phyloP scores from a whole-genome alignment of 1,139 yeast genomes.

The Diutina sp. region DNA sequence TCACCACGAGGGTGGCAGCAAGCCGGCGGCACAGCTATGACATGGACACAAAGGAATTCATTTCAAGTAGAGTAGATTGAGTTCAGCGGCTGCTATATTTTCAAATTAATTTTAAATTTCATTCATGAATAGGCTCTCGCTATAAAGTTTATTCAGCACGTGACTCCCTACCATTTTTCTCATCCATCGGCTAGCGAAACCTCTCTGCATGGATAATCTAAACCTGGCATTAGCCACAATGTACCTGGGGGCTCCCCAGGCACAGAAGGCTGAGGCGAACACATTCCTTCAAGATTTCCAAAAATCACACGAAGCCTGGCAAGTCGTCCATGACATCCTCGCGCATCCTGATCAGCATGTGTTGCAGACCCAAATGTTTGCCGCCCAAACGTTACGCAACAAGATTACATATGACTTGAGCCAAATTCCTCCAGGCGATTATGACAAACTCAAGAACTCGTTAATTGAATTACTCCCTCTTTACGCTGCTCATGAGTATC shows the following conservation, averaged over 20 bases:
- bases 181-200: background rate
- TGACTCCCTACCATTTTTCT: background rate
- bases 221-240: conserved; percentile 46
- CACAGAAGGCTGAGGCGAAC: conserved; percentile 48
- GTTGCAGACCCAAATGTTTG: conserved; percentile 43
- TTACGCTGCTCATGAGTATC: conserved; percentile 26
- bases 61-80: too few species aligned
- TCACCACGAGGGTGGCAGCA: background rate
- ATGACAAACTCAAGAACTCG: conserved; percentile 46
- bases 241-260: conserved; percentile 41
- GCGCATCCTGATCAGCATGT: conserved; percentile 7
- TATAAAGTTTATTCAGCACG: background rate
- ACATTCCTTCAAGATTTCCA: conserved; percentile 69
- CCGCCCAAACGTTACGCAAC: conserved; percentile 82
- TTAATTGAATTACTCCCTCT: conserved; percentile 41
- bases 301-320: conserved; percentile 66
- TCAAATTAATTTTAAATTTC: too few species aligned
- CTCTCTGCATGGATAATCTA: conserved; percentile 11
- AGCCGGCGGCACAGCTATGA: background rate
- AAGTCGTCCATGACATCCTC: conserved; percentile 26
- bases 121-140: background rate
- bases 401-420: conserved; percentile 73
- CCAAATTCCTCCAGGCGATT: conserved; percentile 47
- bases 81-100: too few species aligned
- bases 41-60: too few species aligned